Evolutionary conservation across 495 filamentous ascomycete genomes (phyloP).

Genomic region (Aspergillus bridgeri): DNA sequence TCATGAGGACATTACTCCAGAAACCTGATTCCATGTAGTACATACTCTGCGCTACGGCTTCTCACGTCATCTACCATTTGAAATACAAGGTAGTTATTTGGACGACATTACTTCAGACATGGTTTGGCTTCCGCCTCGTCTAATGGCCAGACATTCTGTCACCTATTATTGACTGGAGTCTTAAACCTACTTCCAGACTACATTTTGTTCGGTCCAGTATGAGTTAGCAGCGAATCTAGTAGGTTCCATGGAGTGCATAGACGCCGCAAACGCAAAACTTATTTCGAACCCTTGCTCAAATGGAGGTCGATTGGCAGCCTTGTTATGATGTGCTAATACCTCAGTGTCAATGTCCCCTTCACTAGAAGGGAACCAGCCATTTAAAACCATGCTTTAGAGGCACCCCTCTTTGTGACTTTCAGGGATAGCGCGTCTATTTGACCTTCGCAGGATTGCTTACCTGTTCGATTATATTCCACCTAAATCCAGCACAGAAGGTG

Average conservation of each 20-base stretch:
- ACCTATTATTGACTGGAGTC: neutral
- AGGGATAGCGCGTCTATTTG: neutral
- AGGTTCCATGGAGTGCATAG: neutral
- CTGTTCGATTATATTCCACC: slow-evolving; percentile 1
- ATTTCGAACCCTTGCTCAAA: neutral
- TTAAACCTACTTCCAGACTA: neutral
- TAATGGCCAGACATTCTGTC: too few relatives aligned
- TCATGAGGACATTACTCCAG: neutral
- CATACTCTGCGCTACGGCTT: neutral
- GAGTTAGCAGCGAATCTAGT: neutral
- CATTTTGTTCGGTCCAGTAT: neutral
- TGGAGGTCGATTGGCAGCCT: neutral
- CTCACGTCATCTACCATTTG: neutral
- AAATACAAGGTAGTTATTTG: neutral
- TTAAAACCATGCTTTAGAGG: slow-evolving; percentile 1
- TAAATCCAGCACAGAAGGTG: neutral
- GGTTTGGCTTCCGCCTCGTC: neutral
- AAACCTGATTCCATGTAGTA: neutral
- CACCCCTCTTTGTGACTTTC: slow-evolving; percentile 1
- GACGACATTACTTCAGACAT: neutral
- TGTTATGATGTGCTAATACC: neutral
- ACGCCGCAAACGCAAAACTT: neutral
- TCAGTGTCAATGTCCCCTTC: neutral
- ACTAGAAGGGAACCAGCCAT: slow-evolving; percentile 5
- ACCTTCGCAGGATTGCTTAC: slow-evolving; percentile 6